Evolutionary conservation across 2,329 filamentous ascomycete species (phyloP).

Genomic region (Fusarium sp.): DNA sequence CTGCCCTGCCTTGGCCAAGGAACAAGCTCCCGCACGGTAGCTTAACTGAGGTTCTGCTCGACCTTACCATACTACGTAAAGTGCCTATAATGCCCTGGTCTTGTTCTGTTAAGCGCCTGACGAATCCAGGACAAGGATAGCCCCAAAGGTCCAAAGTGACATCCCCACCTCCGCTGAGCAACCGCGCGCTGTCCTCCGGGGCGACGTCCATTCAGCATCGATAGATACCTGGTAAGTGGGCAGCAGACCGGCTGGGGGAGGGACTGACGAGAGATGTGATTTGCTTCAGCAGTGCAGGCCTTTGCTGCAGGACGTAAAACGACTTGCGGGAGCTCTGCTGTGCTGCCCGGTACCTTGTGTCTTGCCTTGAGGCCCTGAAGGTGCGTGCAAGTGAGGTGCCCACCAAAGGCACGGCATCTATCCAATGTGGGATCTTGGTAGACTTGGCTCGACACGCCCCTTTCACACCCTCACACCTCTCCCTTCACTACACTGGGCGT

Average conservation of each 20-base stretch:
- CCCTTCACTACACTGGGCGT: slow-evolving; percentile 8
- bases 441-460: slow-evolving; percentile 4
- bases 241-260: slow-evolving; percentile 30
- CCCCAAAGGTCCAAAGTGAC: slow-evolving; percentile 32
- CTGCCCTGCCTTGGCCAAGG: slow-evolving; percentile 1
- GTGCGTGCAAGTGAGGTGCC: slow-evolving; percentile 10
- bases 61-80: not conserved
- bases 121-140: slow-evolving; percentile 28
- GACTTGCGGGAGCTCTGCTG: slow-evolving; percentile 2
- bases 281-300: slow-evolving; percentile 26
- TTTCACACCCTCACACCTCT: not conserved
- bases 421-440: slow-evolving; percentile 5
- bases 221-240: slow-evolving; percentile 31
- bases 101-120: slow-evolving; percentile 37
- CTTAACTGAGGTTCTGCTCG: slow-evolving; percentile 3
- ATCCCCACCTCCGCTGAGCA: slow-evolving; percentile 44
- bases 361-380: slow-evolving; percentile 33
- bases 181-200: slow-evolving; percentile 36
- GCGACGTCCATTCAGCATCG: slow-evolving; percentile 39
- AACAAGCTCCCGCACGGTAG: slow-evolving; percentile 2
- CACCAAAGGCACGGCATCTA: slow-evolving; percentile 10
- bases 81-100: slow-evolving; percentile 7
- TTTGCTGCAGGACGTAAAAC: slow-evolving; percentile 16
- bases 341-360: slow-evolving; percentile 24
- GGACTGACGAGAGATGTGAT: slow-evolving; percentile 39